Percentiles rank a stretch among this genome's conserved stretches.
Conservation (phyloP, 805 yeast genomes). For the Ogataea zsoltii region DNA sequence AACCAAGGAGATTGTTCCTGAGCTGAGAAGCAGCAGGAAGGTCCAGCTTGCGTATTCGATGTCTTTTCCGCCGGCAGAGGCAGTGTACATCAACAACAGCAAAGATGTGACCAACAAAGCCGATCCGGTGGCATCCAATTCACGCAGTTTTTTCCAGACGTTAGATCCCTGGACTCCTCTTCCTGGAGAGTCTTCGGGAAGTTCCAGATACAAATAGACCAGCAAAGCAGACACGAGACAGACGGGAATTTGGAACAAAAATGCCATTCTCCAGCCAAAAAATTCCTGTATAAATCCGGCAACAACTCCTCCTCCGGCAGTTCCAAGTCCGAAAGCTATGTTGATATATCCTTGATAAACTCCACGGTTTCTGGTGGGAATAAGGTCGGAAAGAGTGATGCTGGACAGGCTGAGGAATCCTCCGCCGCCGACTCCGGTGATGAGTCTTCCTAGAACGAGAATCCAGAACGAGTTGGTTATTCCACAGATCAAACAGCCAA, state of each 20-base stretch:
- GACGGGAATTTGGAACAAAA: slow-evolving; percentile 53
- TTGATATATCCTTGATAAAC: slow-evolving; percentile 82
- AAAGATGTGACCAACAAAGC: slow-evolving; percentile 57
- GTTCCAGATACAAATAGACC: slow-evolving; percentile 38
- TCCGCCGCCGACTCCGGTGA: slow-evolving; percentile 59
- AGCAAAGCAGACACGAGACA: slow-evolving; percentile 43
- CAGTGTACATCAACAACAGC: slow-evolving; percentile 57
- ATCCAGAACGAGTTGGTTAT: slow-evolving; percentile 40
- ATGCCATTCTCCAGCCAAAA: slow-evolving; percentile 70
- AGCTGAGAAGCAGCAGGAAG: slow-evolving; percentile 36
- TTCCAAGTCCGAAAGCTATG: slow-evolving; percentile 74
- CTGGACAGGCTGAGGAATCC: slow-evolving; percentile 78
- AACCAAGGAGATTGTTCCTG: slow-evolving; percentile 36
- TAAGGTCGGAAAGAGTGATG: slow-evolving; percentile 73
- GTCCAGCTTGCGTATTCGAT: slow-evolving; percentile 46
- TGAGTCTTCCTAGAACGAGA: slow-evolving; percentile 58
- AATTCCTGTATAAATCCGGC: slow-evolving; percentile 57
- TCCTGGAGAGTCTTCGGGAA: slow-evolving; percentile 51
- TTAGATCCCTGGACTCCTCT: slow-evolving; percentile 50
- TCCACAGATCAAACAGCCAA: slow-evolving; percentile 46
- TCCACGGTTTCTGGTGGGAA: slow-evolving; percentile 76
- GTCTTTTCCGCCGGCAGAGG: slow-evolving; percentile 65
- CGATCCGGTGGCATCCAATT: slow-evolving; percentile 72
- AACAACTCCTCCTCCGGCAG: slow-evolving; percentile 66
- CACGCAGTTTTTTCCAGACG: slow-evolving; percentile 46